Evolutionary conservation across 2,329 filamentous ascomycete genomes (phyloP).

Genomic region (Neoascochyta sp.): DNA sequence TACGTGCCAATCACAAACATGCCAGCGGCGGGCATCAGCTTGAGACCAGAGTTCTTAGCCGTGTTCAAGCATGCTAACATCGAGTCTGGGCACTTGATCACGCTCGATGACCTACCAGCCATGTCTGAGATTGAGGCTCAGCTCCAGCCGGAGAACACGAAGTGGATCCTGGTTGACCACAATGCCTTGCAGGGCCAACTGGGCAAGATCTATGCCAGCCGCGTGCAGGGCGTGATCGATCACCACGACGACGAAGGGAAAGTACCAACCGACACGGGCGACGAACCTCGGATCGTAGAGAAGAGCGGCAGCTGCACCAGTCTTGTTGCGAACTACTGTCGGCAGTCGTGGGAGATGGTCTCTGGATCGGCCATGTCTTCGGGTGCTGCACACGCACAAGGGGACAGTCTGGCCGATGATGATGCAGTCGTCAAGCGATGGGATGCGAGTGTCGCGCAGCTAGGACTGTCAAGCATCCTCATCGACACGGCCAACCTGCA

Average conservation of each 20-base stretch:
- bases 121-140: slow-evolving; percentile 48
- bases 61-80: slow-evolving; percentile 62
- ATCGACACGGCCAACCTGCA: slow-evolving; percentile 68
- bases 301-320: slow-evolving; percentile 71
- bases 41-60: slow-evolving; percentile 70
- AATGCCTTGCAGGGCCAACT: slow-evolving; percentile 66
- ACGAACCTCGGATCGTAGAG: slow-evolving; percentile 58
- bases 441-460: slow-evolving; percentile 60
- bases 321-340: slow-evolving; percentile 60
- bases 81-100: slow-evolving; percentile 60
- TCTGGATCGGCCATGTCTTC: slow-evolving; percentile 43
- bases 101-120: slow-evolving; percentile 55
- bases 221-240: slow-evolving; percentile 66
- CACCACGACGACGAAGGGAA: slow-evolving; percentile 71
- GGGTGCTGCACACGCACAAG: slow-evolving; percentile 40
- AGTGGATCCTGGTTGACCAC: slow-evolving; percentile 76
- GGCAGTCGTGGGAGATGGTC: slow-evolving; percentile 54
- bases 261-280: slow-evolving; percentile 47
- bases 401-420: slow-evolving; percentile 33
- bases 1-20: slow-evolving; percentile 74
- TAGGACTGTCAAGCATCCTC: slow-evolving; percentile 68
- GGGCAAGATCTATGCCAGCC: slow-evolving; percentile 49
- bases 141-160: slow-evolving; percentile 55
- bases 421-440: slow-evolving; percentile 37
- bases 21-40: slow-evolving; percentile 60